These are phyloP conservation scores for Amylostereum chailletii DNA, from an alignment of 1,284 basidiomycete species.

Conservation along the genomic window DNA sequence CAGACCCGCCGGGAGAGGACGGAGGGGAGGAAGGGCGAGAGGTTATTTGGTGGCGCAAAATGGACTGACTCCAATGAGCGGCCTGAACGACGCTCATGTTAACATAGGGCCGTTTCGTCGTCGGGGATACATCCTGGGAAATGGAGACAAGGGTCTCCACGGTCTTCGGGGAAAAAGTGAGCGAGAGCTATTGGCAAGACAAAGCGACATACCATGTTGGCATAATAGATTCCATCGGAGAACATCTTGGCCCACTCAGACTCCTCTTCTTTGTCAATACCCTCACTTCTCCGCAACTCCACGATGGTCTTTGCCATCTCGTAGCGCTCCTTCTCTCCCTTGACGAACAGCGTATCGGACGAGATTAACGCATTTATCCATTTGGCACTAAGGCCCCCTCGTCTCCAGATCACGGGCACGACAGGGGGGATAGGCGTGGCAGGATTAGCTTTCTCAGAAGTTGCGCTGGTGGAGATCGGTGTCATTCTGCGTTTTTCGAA, in stretches of 20 bases:
- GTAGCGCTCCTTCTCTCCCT: constrained; percentile 75
- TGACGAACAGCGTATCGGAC: constrained; percentile 77
- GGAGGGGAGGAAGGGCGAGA: constrained; percentile 30
- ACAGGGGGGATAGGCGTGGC: constrained; percentile 4
- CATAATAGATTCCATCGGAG: constrained; percentile 75
- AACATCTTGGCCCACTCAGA: constrained; percentile 68
- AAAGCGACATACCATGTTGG: constrained; percentile 67
- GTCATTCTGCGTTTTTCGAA: no score
- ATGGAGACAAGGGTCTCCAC: constrained; percentile 73
- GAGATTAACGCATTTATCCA: constrained; percentile 75
- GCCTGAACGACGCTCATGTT: constrained; percentile 61
- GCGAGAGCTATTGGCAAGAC: constrained; percentile 6
- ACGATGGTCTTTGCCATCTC: constrained; percentile 69
- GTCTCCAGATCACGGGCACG: constrained; percentile 53
- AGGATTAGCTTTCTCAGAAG: not conserved
- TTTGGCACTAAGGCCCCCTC: constrained; percentile 58
- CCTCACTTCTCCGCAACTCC: constrained; percentile 55
- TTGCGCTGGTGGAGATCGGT: no score
- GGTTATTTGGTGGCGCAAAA: constrained; percentile 51
- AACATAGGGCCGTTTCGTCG: constrained; percentile 62
- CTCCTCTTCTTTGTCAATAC: constrained; percentile 49
- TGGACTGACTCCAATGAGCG: constrained; percentile 69
- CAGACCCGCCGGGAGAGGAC: constrained; percentile 26
- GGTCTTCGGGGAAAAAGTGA: constrained; percentile 31
- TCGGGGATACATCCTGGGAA: constrained; percentile 64